phyloP scores from a whole-genome alignment of 176 grass and related monocot species.

The Triticum timopheevii region DNA sequence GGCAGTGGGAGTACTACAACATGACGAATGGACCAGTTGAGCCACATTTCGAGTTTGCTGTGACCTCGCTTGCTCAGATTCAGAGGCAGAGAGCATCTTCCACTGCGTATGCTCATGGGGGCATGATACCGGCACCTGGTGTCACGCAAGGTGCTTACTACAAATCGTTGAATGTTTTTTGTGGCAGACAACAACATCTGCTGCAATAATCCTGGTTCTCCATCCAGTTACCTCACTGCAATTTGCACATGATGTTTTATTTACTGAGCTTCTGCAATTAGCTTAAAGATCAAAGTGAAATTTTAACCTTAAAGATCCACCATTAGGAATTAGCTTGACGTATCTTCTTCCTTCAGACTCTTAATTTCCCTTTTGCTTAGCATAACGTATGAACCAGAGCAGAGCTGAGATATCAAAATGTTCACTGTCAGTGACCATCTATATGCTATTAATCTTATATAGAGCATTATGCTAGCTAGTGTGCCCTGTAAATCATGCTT shows the following conservation, averaged over 20 bases:
- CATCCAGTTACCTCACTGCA: background rate
- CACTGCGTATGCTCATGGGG: slow-evolving; percentile 7
- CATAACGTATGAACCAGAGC: no score
- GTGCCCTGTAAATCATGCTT: background rate
- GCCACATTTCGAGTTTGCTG: slow-evolving; percentile 40
- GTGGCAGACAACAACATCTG: no score
- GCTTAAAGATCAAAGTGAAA: no score
- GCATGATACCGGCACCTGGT: background rate
- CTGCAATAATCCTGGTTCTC: no score
- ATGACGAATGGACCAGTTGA: slow-evolving; percentile 51
- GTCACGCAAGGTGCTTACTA: slow-evolving; percentile 42
- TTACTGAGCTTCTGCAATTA: background rate
- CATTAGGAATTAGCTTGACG: no score
- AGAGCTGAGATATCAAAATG: no score
- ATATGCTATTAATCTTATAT: no score
- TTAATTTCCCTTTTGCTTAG: no score
- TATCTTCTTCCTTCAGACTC: no score
- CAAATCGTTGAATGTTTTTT: slow-evolving; percentile 30
- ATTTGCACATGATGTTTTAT: background rate
- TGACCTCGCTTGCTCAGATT: slow-evolving; percentile 32
- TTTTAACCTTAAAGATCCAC: no score
- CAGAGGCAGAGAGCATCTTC: slow-evolving; percentile 47
- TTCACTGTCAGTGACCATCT: no score
- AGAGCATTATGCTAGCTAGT: background rate
- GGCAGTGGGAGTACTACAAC: slow-evolving; percentile 67